Evolutionary conservation across 108 stramenopile species (phyloP).

Genomic region (Epithemia pelagica): DNA sequence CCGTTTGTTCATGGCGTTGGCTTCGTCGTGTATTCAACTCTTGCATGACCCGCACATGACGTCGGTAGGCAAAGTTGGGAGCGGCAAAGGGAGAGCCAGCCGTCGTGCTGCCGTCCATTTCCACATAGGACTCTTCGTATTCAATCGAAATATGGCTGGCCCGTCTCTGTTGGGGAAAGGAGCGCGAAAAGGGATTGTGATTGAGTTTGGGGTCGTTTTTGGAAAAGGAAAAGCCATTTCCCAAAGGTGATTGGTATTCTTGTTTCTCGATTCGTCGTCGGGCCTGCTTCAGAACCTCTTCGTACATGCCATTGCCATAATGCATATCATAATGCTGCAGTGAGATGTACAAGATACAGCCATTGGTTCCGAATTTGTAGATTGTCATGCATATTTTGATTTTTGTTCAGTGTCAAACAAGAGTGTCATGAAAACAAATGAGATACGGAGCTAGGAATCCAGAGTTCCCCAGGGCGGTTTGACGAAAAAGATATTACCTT

Average conservation of each 20-base stretch:
- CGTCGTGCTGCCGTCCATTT: slow-evolving; percentile 4
- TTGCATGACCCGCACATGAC: too few species aligned
- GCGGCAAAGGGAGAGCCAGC: too few species aligned
- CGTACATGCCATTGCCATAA: slow-evolving; percentile 80
- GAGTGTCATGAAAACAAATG: too few species aligned
- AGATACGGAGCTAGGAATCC: too few species aligned
- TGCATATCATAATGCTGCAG: slow-evolving; percentile 84
- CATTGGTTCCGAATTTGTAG: slow-evolving; percentile 69
- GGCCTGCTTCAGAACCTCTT: slow-evolving; percentile 61
- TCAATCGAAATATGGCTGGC: slow-evolving; percentile 24
- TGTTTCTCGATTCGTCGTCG: slow-evolving; percentile 43
- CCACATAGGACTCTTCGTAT: slow-evolving; percentile 28
- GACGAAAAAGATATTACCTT: too few species aligned
- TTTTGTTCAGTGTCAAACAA: too few species aligned
- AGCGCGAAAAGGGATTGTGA: slow-evolving; percentile 33
- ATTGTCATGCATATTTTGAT: too few species aligned
- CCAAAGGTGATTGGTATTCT: slow-evolving; percentile 73
- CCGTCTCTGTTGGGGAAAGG: slow-evolving; percentile 3
- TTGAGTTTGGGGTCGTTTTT: background rate
- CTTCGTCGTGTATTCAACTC: too few species aligned
- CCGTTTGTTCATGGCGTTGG: too few species aligned
- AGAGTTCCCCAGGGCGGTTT: too few species aligned
- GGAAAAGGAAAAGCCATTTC: slow-evolving; percentile 61
- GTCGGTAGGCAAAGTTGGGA: too few species aligned
- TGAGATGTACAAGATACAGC: too few species aligned